Conservation (phyloP, 2,329 filamentous ascomycete genomes). For the Aureobasidium subglaciale region DNA sequence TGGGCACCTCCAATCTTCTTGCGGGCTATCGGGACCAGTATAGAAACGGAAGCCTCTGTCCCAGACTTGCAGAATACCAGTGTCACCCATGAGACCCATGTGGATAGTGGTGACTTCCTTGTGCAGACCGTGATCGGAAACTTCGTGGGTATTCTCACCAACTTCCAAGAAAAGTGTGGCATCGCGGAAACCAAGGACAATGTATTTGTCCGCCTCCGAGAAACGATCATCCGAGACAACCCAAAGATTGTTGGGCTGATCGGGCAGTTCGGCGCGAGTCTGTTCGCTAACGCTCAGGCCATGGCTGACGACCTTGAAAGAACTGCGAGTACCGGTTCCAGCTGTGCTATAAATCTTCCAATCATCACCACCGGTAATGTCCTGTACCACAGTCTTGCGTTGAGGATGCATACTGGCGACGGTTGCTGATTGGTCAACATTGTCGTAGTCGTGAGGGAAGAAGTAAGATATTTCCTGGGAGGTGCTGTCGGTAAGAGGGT, state of each 20-base stretch:
- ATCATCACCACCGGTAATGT: conserved; percentile 84
- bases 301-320: conserved; percentile 86
- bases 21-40: conserved; percentile 17
- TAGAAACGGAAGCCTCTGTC: conserved; percentile 19
- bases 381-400: conserved; percentile 84
- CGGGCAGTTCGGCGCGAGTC: conserved; percentile 85
- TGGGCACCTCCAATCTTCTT: conserved; percentile 40
- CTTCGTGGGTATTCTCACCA: conserved; percentile 92
- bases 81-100: conserved; percentile 88
- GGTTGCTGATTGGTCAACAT: conserved; percentile 75
- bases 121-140: conserved; percentile 87
- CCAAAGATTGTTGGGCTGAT: conserved; percentile 88
- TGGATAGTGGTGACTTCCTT: conserved; percentile 83
- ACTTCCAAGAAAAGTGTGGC: conserved; percentile 89
- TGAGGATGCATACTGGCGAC: conserved; percentile 86
- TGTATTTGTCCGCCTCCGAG: conserved; percentile 88
- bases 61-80: conserved; percentile 33
- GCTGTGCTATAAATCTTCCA: conserved; percentile 94
- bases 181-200: conserved; percentile 87
- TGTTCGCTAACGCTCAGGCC: conserved; percentile 90
- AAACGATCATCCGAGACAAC: conserved; percentile 77
- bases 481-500: conserved; percentile 78
- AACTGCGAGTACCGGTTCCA: conserved; percentile 79
- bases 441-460: conserved; percentile 68
- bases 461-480: conserved; percentile 76